Evolutionary conservation across 1,284 basidiomycete species (phyloP), one percentile per base, ranked within the genome.

Genomic region (Irpex rosettiformis): DNA sequence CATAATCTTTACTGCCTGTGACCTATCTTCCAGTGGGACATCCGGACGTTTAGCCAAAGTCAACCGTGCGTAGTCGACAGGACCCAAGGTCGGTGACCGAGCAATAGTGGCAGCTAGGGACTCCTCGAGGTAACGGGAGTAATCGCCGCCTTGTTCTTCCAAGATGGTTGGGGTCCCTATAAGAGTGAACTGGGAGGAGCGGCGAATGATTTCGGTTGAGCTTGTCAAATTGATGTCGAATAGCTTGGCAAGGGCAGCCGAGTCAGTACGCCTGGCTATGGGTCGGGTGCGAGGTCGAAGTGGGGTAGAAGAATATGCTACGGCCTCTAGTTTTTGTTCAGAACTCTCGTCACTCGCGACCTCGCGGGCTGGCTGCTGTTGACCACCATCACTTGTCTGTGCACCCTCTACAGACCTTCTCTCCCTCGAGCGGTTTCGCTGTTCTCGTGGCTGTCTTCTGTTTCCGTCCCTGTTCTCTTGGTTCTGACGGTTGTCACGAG

Each of bases 131-230:
- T 79, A 80, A 28, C 75, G 75, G 13, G 76, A 71, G 64, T 87
- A 88, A 62, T 83, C 78, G 29, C 84, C 82, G 4, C 73, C 80
- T 25, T 63, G 13, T 65, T 66, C 65, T 51, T 81, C 79, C 57
- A 69, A 67, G 49, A 68, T 62, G 29, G 56, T 58, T 54, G 72
- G 75, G 11, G 71, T 51, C 10, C 48, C 48, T 10, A 51, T 27
- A 24, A 51, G 48, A 11, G 48, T 22, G 11, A 27, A 27, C 24
- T 25, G 22, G 8, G 27, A 51, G 11, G 48, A 24, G 27, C 11
- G 13, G 11, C 48, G 24, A 10, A 24, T 18, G 25, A 16, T 11
- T 11, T 29, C 24, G 18, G 13, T 51, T 27, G 13, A 24, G 8
- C 48, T 10, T 22, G 48, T 29, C 25, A 51, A 16, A 11, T 21